These are phyloP conservation scores for Starmera amethionina DNA, from an alignment of 805 yeast genomes.

Conservation along the genomic window DNA sequence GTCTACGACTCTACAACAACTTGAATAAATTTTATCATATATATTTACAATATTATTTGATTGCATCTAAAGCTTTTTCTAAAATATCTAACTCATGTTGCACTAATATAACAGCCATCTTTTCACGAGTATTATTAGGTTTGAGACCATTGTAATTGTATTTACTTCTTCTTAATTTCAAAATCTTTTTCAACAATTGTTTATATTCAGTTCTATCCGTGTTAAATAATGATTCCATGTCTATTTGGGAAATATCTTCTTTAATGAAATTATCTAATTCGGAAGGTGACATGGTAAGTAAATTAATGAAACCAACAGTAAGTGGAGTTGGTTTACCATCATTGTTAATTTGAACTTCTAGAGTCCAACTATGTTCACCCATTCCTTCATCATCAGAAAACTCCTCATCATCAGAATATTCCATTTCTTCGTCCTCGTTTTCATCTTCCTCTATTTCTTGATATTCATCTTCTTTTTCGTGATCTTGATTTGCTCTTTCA, in stretches of 20 bases:
- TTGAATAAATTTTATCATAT: too few relatives aligned
- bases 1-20: too few relatives aligned
- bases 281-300: slow-evolving; percentile 21
- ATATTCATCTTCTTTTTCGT: slow-evolving; percentile 12
- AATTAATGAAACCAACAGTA: slow-evolving; percentile 31
- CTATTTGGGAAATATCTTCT: not conserved
- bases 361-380: slow-evolving; percentile 31
- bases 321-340: slow-evolving; percentile 36
- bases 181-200: slow-evolving; percentile 9
- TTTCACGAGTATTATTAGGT: slow-evolving; percentile 8
- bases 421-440: slow-evolving; percentile 2
- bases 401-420: slow-evolving; percentile 1
- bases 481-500: not conserved
- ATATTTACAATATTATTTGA: too few relatives aligned
- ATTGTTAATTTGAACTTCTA: slow-evolving; percentile 27
- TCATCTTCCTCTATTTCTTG: slow-evolving; percentile 13
- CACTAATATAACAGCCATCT: slow-evolving; percentile 10
- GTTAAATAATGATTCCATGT: too few relatives aligned
- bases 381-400: slow-evolving; percentile 9
- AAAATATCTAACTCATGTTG: slow-evolving; percentile 9
- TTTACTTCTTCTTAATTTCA: slow-evolving; percentile 8
- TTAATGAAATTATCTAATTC: slow-evolving; percentile 18
- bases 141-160: slow-evolving; percentile 9
- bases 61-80: slow-evolving; percentile 3
- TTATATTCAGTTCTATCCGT: too few relatives aligned